A percentile compares a stretch with the other conserved stretches of the same genome.
Conservation (phyloP, 1,139 yeast genomes). For the Starmera stellimalicola region DNA sequence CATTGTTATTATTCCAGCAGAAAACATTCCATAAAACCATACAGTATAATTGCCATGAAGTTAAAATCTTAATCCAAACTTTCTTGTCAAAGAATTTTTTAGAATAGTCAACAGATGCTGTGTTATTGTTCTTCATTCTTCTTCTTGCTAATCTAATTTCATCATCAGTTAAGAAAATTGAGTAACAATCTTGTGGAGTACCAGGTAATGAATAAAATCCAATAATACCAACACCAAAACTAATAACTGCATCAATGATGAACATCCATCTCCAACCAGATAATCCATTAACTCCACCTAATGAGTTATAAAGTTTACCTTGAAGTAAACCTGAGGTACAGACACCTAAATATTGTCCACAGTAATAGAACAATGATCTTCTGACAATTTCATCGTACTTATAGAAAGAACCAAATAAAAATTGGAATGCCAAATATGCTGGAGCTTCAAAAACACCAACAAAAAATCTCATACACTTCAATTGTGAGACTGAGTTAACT, state of each 20-base stretch:
- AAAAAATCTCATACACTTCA: conserved; percentile 25
- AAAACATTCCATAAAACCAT: conserved; percentile 28
- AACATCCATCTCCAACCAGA: conserved; percentile 78
- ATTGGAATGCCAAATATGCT: conserved; percentile 53
- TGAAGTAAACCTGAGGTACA: conserved; percentile 50
- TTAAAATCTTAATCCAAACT: conserved; percentile 40
- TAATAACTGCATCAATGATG: conserved; percentile 51
- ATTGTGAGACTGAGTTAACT: conserved; percentile 16
- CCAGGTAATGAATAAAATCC: conserved; percentile 51
- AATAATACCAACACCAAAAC: conserved; percentile 40
- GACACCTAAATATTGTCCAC: conserved; percentile 46
- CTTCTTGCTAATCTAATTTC: conserved; percentile 25
- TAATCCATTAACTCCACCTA: conserved; percentile 44
- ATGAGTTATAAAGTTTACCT: conserved; percentile 39
- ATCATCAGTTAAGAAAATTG: conserved; percentile 28
- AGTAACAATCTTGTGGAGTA: conserved; percentile 52
- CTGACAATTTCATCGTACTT: conserved; percentile 46
- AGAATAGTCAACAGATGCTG: conserved; percentile 4
- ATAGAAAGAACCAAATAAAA: conserved; percentile 58
- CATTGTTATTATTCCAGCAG: conserved; percentile 52
- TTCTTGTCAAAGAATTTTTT: conserved; percentile 24
- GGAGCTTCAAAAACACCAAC: conserved; percentile 58
- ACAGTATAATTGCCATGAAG: conserved; percentile 14
- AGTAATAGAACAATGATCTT: conserved; percentile 24
- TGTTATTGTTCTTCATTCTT: conserved; percentile 8